Percentiles rank a stretch among this genome's conserved stretches.
Conservation (phyloP, 495 filamentous ascomycete genomes). For the Sphaerosporella brunnea region DNA sequence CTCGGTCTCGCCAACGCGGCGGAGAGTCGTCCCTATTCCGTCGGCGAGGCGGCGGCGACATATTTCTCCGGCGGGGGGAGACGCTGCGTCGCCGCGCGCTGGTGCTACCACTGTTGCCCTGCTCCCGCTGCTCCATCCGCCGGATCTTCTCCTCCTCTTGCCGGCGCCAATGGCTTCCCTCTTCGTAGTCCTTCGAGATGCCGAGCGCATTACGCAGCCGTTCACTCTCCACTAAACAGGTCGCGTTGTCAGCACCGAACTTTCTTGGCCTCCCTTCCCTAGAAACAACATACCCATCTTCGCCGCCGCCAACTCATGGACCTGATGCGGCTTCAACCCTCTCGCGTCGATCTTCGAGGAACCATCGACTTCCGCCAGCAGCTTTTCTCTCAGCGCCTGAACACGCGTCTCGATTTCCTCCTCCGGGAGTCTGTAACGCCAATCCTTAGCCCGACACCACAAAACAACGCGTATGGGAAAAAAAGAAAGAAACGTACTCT, state of each 20-base stretch:
- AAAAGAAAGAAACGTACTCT: too few species aligned
- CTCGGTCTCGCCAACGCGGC: too few species aligned
- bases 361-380: slow-evolving; percentile 38
- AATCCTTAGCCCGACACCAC: background rate
- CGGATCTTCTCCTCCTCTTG: slow-evolving; percentile 36
- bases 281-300: slow-evolving; percentile 43
- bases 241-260: background rate
- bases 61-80: background rate
- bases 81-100: background rate
- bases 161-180: slow-evolving; percentile 55
- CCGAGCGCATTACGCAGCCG: slow-evolving; percentile 72
- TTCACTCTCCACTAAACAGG: slow-evolving; percentile 57
- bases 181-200: slow-evolving; percentile 74
- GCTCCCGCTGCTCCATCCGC: slow-evolving; percentile 15
- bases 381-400: slow-evolving; percentile 43
- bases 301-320: slow-evolving; percentile 87
- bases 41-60: background rate
- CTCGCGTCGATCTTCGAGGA: slow-evolving; percentile 17
- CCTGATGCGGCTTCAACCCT: slow-evolving; percentile 68
- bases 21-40: too few species aligned
- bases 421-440: slow-evolving; percentile 42
- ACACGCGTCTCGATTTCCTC: slow-evolving; percentile 61
- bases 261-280: slow-evolving; percentile 1
- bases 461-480: background rate
- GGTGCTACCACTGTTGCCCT: background rate